These are phyloP conservation scores for Ascochyta fabae DNA, from an alignment of 2,329 filamentous ascomycete genomes.

Conservation along the genomic window DNA sequence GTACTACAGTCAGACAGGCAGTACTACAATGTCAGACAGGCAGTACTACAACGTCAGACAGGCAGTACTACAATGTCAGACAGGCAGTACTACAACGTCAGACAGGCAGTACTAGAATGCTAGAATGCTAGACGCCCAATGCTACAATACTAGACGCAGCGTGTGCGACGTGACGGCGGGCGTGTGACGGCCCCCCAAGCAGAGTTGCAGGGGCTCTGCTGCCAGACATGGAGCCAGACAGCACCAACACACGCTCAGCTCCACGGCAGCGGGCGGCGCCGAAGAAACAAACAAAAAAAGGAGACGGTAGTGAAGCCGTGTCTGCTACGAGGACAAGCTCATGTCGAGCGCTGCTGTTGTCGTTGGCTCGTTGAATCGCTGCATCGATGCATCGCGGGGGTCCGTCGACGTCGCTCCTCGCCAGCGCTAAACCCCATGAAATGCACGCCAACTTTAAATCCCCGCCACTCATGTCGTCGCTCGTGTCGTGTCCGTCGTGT, in stretches of 20 bases:
- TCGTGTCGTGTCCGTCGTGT: neutral
- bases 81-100: too few species aligned
- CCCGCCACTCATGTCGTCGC: neutral
- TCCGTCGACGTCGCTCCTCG: neutral
- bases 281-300: too few species aligned
- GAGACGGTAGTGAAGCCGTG: too few species aligned
- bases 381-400: neutral
- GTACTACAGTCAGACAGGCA: too few species aligned
- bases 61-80: too few species aligned
- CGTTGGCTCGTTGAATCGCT: neutral
- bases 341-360: neutral
- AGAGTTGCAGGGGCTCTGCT: slow-evolving; percentile 30
- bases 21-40: too few species aligned
- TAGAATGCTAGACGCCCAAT: too few species aligned
- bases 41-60: too few species aligned
- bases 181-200: slow-evolving; percentile 28
- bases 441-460: neutral
- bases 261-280: neutral
- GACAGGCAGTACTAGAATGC: too few species aligned
- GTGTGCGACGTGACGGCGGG: slow-evolving; percentile 27
- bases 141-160: neutral
- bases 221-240: slow-evolving; percentile 26
- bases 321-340: too few species aligned
- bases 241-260: too few species aligned
- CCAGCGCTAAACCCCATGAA: neutral